Conservation (phyloP, 2,329 filamentous ascomycete species). For the Botrytis fragariae region DNA sequence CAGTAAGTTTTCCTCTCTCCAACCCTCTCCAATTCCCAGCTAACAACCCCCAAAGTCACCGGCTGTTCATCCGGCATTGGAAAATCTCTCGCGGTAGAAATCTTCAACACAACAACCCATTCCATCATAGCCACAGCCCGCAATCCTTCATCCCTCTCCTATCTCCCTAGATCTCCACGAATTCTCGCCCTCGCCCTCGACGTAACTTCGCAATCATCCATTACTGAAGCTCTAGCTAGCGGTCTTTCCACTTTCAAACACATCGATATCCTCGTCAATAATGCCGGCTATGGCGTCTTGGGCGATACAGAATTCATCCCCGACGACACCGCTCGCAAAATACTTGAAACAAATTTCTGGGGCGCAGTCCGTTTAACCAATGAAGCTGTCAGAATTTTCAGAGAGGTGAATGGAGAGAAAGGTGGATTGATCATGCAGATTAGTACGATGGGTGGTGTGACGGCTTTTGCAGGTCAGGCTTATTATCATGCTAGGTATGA, state of each 20-base stretch:
- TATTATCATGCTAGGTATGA: conserved; percentile 40
- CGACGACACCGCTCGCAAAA: conserved; percentile 34
- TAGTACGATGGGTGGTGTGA: conserved; percentile 40
- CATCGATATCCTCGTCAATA: conserved; percentile 54
- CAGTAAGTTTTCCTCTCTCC: neutral
- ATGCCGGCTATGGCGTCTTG: conserved; percentile 46
- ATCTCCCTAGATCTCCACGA: conserved; percentile 40
- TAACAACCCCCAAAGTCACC: conserved; percentile 38
- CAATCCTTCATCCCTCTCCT: conserved; percentile 41
- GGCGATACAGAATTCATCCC: conserved; percentile 49
- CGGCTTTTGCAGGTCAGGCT: conserved; percentile 38
- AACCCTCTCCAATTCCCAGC: no score
- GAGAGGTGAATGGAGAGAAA: conserved; percentile 26
- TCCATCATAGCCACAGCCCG: conserved; percentile 50
- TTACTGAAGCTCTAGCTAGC: conserved; percentile 37
- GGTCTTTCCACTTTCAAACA: conserved; percentile 48
- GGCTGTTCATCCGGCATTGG: conserved; percentile 49
- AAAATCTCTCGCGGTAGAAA: conserved; percentile 39
- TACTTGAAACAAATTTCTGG: conserved; percentile 41
- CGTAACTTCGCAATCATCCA: conserved; percentile 46
- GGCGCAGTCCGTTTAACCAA: conserved; percentile 14
- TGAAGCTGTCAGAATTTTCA: conserved; percentile 19
- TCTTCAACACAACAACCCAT: conserved; percentile 40
- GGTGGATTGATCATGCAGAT: conserved; percentile 42
- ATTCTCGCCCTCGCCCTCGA: conserved; percentile 48